These are phyloP conservation scores for Neoboletus subvelutipes DNA, from an alignment of 768 basidiomycete genomes.

Conservation along the genomic window DNA sequence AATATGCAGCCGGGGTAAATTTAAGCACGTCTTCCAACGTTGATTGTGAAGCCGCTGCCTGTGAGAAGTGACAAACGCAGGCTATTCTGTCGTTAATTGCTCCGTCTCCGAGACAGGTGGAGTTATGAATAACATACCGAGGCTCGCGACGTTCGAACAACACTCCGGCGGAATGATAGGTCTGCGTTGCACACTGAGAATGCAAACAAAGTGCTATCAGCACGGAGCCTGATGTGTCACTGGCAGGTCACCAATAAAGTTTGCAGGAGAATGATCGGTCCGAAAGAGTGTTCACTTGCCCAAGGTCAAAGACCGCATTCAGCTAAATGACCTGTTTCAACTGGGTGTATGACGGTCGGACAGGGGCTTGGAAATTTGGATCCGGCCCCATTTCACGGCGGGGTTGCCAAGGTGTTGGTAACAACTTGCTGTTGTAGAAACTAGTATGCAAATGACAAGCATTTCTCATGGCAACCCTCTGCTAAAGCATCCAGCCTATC, in stretches of 20 bases:
- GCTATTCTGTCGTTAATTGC: neutral
- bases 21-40: neutral
- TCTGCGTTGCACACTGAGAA: neutral
- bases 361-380: neutral
- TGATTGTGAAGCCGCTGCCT: neutral
- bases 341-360: neutral
- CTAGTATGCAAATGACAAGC: neutral
- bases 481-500: neutral
- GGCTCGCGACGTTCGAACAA: neutral
- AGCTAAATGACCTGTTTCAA: neutral
- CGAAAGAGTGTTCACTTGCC: neutral
- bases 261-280: neutral
- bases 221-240: neutral
- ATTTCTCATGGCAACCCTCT: neutral
- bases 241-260: neutral
- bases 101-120: neutral
- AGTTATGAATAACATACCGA: neutral
- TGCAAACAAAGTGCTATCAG: neutral
- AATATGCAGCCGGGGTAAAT: neutral
- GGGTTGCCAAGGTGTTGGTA: neutral
- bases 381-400: neutral
- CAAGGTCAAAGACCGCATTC: neutral
- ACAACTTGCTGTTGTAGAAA: neutral
- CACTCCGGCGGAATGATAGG: neutral
- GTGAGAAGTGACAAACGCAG: neutral